Base-by-base conservation (phyloP, 768 basidiomycete genomes). In the Crassisporium funariophilum region DNA sequence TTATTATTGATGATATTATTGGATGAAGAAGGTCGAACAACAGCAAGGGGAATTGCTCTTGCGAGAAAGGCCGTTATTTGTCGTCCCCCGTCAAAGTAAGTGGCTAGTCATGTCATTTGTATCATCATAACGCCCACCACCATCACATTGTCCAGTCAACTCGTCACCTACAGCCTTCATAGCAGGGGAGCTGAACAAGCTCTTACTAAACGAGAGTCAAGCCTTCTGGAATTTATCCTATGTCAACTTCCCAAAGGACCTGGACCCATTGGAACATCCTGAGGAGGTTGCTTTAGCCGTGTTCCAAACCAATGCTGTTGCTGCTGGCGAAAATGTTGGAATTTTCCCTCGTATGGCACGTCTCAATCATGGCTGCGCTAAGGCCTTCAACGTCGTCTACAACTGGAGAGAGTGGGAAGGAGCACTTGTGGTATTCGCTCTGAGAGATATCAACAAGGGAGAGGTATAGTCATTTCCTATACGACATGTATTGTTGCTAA, bases 281-380 rank as follows among this genome's bases (percentile, higher is more conserved):
- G 70, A 73, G 13, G 68, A 76, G 56, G 64, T 82, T n/a, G 79
- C 79, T 0, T 64, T 87, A 13, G 81, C 82, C 0, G 85, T 83
- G 46, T 81, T 85, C 59, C 74, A 83, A 59, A 86, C 84, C 3
- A 87, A 86, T 54, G 81, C 80, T 1, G 79, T 85, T 5, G 65
- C 75, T 3, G 76, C 82, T 3, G 81, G 79, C 1, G 63, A 69
- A 1, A 57, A 64, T 15, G 77, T 78, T 3, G 84, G 83, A 0
- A 69, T 88, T n/a, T 86, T 86, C 59, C 83, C 83, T n/a, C 68
- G 61, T 16, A 83, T 81, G 74, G 82, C 83, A 10, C 71, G 84
- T 34, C 53, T 86, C 49, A 88, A 88, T 53, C 85, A 86, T 51
- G 84, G 81, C 0, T 86, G 84, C 56, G 78, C 83, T 3, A 70